Evolutionary conservation across 345 rosid species (phyloP).

Genomic region (Eucalyptus marginata): DNA sequence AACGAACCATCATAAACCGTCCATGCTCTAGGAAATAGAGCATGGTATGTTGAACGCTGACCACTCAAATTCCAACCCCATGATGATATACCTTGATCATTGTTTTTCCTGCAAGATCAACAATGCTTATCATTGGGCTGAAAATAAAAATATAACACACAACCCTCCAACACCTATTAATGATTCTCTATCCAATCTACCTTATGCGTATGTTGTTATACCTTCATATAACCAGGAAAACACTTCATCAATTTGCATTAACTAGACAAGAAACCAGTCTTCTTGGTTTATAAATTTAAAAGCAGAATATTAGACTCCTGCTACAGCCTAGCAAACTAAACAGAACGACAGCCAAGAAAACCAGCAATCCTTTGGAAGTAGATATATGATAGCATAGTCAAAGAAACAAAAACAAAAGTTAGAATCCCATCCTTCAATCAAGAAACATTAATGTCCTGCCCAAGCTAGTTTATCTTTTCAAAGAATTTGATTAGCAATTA

Average conservation of each 20-base stretch:
- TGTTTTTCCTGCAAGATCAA: conserved; percentile 40
- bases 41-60: conserved; percentile 96
- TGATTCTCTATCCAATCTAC: neutral
- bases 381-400: neutral
- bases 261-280: neutral
- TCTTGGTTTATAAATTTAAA: neutral
- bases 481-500: neutral
- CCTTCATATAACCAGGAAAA: neutral
- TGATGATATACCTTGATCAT: conserved; percentile 78
- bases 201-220: neutral
- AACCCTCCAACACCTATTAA: neutral
- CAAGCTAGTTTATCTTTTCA: neutral
- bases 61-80: conserved; percentile 99
- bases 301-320: neutral
- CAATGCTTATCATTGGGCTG: neutral
- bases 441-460: neutral
- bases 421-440: neutral
- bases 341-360: neutral
- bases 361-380: neutral
- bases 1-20: conserved; percentile 88
- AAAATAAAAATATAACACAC: neutral
- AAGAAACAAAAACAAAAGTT: neutral
- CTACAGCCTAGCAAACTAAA: neutral
- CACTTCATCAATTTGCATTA: neutral
- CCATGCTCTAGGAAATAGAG: conserved; percentile 98